Evolutionary conservation across 2,329 filamentous ascomycete species (phyloP).

Genomic region (Botrytis tulipae): DNA sequence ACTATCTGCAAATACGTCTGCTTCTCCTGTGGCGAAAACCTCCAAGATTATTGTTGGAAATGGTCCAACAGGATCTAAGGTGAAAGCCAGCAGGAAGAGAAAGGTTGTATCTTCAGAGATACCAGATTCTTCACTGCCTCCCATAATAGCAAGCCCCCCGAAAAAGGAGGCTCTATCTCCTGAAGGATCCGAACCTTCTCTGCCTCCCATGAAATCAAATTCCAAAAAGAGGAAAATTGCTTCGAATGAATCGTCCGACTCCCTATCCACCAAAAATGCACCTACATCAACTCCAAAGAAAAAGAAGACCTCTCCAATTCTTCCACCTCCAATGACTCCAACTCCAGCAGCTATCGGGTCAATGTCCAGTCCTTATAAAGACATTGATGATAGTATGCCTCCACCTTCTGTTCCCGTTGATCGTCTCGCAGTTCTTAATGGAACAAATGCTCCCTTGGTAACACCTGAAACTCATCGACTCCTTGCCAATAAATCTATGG

Average conservation of each 20-base stretch:
- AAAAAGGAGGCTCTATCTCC: background rate
- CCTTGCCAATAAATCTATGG: conserved; percentile 51
- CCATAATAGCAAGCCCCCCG: background rate
- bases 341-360: conserved; percentile 49
- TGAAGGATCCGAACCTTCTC: background rate
- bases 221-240: conserved; percentile 22
- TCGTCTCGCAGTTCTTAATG: conserved; percentile 61
- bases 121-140: background rate
- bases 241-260: conserved; percentile 19
- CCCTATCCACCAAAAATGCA: conserved; percentile 21
- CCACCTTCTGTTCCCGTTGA: conserved; percentile 34
- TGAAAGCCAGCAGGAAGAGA: conserved; percentile 23
- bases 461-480: conserved; percentile 68
- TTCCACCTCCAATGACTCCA: conserved; percentile 44
- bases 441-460: conserved; percentile 68
- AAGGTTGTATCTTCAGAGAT: background rate
- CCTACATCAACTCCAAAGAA: conserved; percentile 32
- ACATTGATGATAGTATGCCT: conserved; percentile 41
- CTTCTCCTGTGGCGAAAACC: background rate
- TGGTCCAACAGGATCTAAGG: conserved; percentile 15
- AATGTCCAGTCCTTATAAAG: conserved; percentile 46
- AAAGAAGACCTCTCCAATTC: background rate
- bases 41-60: background rate
- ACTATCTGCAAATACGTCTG: background rate
- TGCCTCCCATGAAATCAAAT: background rate